These are phyloP conservation scores for Myxozyma udenii DNA, from an alignment of 805 yeast genomes.

Conservation along the genomic window DNA sequence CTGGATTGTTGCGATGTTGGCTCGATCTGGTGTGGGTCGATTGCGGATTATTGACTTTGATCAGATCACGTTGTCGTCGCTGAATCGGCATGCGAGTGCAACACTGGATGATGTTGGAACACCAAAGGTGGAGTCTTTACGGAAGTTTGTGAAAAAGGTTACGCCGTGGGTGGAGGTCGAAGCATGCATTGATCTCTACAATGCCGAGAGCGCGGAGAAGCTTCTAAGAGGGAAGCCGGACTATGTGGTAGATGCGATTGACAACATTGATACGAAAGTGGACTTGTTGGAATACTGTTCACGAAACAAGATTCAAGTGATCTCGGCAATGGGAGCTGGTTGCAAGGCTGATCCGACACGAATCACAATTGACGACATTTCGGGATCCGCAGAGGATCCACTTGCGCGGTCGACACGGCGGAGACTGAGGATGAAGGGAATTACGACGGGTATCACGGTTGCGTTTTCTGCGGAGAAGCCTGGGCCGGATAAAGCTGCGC, in stretches of 20 bases:
- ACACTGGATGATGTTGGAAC: constrained; percentile 87
- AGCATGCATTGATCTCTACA: constrained; percentile 75
- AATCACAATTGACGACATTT: constrained; percentile 82
- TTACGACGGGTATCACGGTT: constrained; percentile 71
- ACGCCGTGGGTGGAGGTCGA: constrained; percentile 95
- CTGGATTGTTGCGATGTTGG: constrained; percentile 88
- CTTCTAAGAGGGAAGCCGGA: constrained; percentile 61
- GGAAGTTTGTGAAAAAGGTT: constrained; percentile 60
- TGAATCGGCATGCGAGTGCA: constrained; percentile 94
- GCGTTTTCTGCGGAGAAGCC: constrained; percentile 96
- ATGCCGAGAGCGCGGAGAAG: constrained; percentile 56
- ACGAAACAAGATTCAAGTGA: constrained; percentile 57
- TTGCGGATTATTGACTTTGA: constrained; percentile 88
- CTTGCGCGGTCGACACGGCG: constrained; percentile 83
- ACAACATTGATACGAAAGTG: constrained; percentile 94
- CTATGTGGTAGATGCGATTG: constrained; percentile 90
- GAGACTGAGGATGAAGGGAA: constrained; percentile 75
- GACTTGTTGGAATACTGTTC: constrained; percentile 77
- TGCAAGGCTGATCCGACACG: constrained; percentile 94
- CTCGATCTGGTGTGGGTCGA: constrained; percentile 82
- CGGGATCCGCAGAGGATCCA: constrained; percentile 91
- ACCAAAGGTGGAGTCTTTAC: constrained; percentile 79
- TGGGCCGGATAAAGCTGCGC: constrained; percentile 85
- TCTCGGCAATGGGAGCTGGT: constrained; percentile 96
- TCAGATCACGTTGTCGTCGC: constrained; percentile 87